Percentiles rank a stretch among this genome's conserved stretches.
Evolutionary conservation across 495 filamentous ascomycete genomes (phyloP).

Genomic region (Aspergillus funiculosus): DNA sequence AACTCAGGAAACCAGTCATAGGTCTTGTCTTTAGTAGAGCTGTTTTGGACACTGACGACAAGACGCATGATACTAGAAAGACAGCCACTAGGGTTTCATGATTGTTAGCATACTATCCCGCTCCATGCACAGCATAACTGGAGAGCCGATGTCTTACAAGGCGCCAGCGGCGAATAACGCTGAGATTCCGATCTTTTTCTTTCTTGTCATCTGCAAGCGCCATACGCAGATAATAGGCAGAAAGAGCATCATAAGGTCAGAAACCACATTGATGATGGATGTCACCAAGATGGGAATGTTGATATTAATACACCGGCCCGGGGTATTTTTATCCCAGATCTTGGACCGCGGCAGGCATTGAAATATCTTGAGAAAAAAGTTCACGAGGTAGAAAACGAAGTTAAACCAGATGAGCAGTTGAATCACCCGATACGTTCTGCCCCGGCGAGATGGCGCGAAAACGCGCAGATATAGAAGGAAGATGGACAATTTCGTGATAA

Average conservation of each 20-base stretch:
- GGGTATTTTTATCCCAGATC: constrained; percentile 25
- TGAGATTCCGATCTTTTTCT: constrained; percentile 26
- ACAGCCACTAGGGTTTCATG: constrained; percentile 13
- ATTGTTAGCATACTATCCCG: background rate
- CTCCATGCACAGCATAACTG: background rate
- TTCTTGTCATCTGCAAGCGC: constrained; percentile 23
- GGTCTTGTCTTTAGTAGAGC: constrained; percentile 12
- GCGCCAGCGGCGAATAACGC: constrained; percentile 33
- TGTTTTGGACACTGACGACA: constrained; percentile 12
- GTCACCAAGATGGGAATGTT: constrained; percentile 27
- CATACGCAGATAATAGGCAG: constrained; percentile 33
- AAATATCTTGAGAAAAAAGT: constrained; percentile 33
- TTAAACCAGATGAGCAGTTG: constrained; percentile 29
- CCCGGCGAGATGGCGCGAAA: constrained; percentile 28
- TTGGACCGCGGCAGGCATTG: constrained; percentile 27
- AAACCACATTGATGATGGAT: constrained; percentile 32
- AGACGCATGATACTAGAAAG: constrained; percentile 22
- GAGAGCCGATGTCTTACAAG: too few species aligned
- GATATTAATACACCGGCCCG: constrained; percentile 30
- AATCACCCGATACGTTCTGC: constrained; percentile 27
- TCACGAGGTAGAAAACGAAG: constrained; percentile 28
- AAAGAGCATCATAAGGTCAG: constrained; percentile 34
- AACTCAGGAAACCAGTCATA: constrained; percentile 21
- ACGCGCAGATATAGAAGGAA: constrained; percentile 36
- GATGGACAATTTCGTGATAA: constrained; percentile 36